Percentiles rank a stretch among this genome's conserved stretches.
Evolutionary conservation across 2,329 filamentous ascomycete species (phyloP).

Genomic region (Polytolypa hystricis): DNA sequence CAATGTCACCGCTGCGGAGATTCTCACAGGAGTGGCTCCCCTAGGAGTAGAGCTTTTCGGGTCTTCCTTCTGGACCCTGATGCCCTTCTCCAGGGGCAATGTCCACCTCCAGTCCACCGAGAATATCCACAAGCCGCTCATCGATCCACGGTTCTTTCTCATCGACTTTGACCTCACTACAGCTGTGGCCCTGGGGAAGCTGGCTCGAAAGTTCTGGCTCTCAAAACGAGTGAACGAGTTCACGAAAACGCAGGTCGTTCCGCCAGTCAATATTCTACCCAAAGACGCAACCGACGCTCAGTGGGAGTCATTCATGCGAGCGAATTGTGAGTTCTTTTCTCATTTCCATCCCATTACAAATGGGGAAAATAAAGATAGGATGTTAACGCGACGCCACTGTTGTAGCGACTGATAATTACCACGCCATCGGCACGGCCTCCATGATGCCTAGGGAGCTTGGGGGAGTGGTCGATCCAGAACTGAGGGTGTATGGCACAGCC

Average conservation of each 20-base stretch:
- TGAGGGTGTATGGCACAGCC: conserved; percentile 23
- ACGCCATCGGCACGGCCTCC: conserved; percentile 7
- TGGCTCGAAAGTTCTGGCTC: background rate
- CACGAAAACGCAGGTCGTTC: background rate
- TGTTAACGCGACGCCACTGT: background rate
- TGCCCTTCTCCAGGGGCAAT: conserved; percentile 1
- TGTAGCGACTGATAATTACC: background rate
- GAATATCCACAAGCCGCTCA: background rate
- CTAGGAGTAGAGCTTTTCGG: background rate
- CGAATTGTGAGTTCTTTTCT: background rate
- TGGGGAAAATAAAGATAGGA: background rate
- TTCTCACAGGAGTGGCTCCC: background rate
- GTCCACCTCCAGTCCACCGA: background rate
- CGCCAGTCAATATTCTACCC: background rate
- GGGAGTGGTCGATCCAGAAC: conserved; percentile 22
- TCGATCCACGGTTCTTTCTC: background rate
- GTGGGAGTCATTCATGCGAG: background rate
- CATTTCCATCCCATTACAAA: background rate
- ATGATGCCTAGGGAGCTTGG: conserved; percentile 23
- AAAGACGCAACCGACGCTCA: background rate
- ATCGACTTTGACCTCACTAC: background rate
- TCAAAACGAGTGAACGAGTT: background rate
- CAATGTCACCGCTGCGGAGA: background rate
- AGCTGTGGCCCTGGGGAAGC: background rate
- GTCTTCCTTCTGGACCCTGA: background rate